Evolutionary conservation across 345 rosid species (phyloP).

Genomic region (Euphorbia peplus): DNA sequence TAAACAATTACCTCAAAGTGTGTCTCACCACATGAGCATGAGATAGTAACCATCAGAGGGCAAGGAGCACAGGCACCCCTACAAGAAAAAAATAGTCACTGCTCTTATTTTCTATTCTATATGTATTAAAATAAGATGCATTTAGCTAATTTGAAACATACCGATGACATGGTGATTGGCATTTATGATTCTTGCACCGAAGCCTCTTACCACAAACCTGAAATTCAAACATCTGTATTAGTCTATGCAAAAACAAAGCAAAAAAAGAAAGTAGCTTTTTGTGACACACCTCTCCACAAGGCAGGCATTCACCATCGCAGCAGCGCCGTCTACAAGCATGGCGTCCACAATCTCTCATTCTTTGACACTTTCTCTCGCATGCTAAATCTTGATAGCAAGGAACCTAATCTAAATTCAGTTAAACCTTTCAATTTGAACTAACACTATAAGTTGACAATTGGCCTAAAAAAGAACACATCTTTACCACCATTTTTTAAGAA

Average conservation of each 20-base stretch:
- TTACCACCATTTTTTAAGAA: neutral
- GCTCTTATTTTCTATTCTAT: neutral
- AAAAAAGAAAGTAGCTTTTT: neutral
- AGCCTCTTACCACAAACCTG: constrained; percentile 80
- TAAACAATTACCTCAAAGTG: constrained; percentile 66
- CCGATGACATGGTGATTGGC: constrained; percentile 90
- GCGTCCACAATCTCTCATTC: constrained; percentile 74
- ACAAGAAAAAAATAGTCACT: constrained; percentile 28
- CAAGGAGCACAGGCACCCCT: constrained; percentile 98
- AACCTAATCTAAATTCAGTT: constrained; percentile 52
- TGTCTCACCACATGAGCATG: constrained; percentile 82
- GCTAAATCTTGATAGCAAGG: constrained; percentile 94
- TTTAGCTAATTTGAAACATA: constrained; percentile 28
- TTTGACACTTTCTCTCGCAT: constrained; percentile 85
- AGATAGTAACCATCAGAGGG: constrained; percentile 83
- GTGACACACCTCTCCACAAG: constrained; percentile 69
- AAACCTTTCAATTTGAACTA: constrained; percentile 21
- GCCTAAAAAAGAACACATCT: neutral
- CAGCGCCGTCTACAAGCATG: constrained; percentile 94
- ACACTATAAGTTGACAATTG: neutral
- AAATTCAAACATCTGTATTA: constrained; percentile 20
- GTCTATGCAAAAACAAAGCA: neutral
- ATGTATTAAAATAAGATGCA: neutral
- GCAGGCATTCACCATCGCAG: constrained; percentile 91
- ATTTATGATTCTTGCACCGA: constrained; percentile 84